Conservation (phyloP, 805 yeast genomes). For the Saccharomycopsis capsularis region DNA sequence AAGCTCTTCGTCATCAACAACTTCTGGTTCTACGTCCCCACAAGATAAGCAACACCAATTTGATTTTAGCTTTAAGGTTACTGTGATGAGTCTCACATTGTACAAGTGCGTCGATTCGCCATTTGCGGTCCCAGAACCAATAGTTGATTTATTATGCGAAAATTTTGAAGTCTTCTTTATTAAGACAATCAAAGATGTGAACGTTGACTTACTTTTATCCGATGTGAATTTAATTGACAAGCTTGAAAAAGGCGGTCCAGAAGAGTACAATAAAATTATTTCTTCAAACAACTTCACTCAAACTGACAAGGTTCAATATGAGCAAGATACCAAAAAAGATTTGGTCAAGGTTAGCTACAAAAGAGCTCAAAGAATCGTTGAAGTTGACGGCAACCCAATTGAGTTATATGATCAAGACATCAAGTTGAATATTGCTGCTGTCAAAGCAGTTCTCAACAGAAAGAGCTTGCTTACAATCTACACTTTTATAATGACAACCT, state of each 20-base stretch:
- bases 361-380: constrained; percentile 54
- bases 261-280: constrained; percentile 60
- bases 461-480: constrained; percentile 70
- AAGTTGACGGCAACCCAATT: constrained; percentile 41
- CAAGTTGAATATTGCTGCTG: constrained; percentile 66
- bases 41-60: constrained; percentile 13
- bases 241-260: constrained; percentile 53
- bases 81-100: constrained; percentile 51
- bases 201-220: constrained; percentile 53
- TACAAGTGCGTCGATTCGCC: constrained; percentile 59
- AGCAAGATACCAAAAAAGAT: constrained; percentile 31
- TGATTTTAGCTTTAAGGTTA: constrained; percentile 69
- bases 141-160: constrained; percentile 70
- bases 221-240: constrained; percentile 71
- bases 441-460: constrained; percentile 67
- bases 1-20: not conserved
- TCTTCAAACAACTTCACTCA: constrained; percentile 50
- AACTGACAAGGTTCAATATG: constrained; percentile 29
- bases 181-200: constrained; percentile 55
- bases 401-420: constrained; percentile 76
- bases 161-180: constrained; percentile 52
- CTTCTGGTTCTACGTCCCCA: constrained; percentile 2
- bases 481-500: constrained; percentile 78
- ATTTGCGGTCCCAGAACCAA: constrained; percentile 53
- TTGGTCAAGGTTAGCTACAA: constrained; percentile 54